Base-by-base conservation (phyloP, 208 protist species). In the Trypanosoma grayi region DNA sequence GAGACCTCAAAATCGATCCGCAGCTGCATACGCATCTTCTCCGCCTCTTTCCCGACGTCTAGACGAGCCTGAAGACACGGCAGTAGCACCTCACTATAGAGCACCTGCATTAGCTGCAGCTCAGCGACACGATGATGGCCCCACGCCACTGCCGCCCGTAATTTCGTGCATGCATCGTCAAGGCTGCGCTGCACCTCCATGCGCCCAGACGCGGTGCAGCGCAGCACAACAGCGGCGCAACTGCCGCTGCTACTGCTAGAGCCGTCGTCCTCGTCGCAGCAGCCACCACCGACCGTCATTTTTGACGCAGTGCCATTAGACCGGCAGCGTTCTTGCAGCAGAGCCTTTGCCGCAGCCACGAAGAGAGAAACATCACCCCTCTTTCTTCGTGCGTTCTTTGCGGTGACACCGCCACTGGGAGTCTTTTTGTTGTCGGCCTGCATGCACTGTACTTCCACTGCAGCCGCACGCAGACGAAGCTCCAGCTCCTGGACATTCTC, bases 401-500 rank as follows among this genome's bases (percentile, higher is more conserved):
- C 14, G 4, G 53, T 30, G 0, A 53, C 27, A 3, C 25, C 43
- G 8, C 25, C 51, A 53, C 20, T 60, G 25, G 18, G 16, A 11
- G 8, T 0, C 2, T 20, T 40, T 7, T 22, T 45, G 6, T 11
- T 33, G n/a, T 43, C 22, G 2, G 14, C 18, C 14, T 20, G 20
- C 18, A 46, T 20, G 31, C 30, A 40, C 22, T 34, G 16, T 14
- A 45, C 39, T 31, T 39, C 30, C 18, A 46, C 1, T 27, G 40
- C 36, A 8, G 7, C 20, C 0, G 61, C 61, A 41, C 61, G 61
- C 25, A 67, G 40, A 10, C 22, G 40, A 3, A 13, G 13, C 20
- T 60, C 52, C 22, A 67, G 61, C 40, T 1, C n/a, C 31, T 60
- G 61, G 18, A 59, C 47, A 8, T 20, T 36, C n/a, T 40, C 43